Base-by-base conservation (phyloP, 345 rosid species). In the Sonneratia alba region DNA sequence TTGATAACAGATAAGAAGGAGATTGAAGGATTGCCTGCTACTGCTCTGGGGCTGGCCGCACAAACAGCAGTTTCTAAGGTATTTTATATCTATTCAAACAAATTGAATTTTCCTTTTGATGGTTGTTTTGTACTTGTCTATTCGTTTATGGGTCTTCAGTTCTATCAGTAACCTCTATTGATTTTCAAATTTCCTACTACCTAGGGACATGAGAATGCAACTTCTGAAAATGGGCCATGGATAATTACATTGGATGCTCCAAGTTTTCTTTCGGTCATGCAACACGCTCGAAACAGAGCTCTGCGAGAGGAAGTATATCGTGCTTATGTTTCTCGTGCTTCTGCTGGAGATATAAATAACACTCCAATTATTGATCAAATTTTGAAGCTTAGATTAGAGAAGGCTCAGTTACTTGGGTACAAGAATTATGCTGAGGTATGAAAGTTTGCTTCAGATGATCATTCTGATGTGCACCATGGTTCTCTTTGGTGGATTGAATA, bases 21-120 rank as follows among this genome's bases (percentile, higher is more conserved):
- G 71, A 83, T 94, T n/a, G 93, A 91, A 36, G 98, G 98, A 63
- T 77, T 94, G 87, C 95, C 97, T 16, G 87, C 96, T 67, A 88
- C 96, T 72, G 87, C 96, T 76, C 90, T 94, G 80, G 96, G 89
- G 27, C 75, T 94, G 77, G 94, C 94, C 43, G 96, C 98, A 32
- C 97, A 94, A 81, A 85, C 88, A 62, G 98, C 96, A 47, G 90
- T 82, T 27, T 87, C 97, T 70, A 91, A 89, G 95, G 97, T 94
- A 79, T 69, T 47, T 27, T 37, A 72, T 71, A 48, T 69, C 65
- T 7, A 49, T 22, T 68, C 24, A 19, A 43, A 43, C 38, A 62
- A 3, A 11, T 67, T 22, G n/a, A 18, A 47, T 36, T 48, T 55
- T 48, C 65, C 57, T 70, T 49, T 0, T 36, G 13, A 10, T 37